Base-by-base conservation (phyloP, 2,329 filamentous ascomycete genomes). In the Xenosphaeropsis pyriputrescens region DNA sequence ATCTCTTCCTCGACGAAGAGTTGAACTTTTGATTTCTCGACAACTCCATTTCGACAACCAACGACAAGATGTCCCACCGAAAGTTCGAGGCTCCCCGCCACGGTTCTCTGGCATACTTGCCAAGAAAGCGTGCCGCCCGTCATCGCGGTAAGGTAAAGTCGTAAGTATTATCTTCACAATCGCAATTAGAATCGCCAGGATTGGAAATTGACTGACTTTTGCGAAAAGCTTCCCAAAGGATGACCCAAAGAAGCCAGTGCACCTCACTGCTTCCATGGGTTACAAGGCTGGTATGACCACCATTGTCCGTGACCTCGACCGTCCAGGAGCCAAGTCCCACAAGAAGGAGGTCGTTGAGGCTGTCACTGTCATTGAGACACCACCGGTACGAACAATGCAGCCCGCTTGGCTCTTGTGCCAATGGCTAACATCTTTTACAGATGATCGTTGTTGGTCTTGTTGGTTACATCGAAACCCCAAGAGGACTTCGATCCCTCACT, bases 211-310 rank as follows among this genome's bases (percentile, higher is more conserved):
- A 32, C 39, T 45, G 42, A 39, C 32, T 39, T 40, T 43, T 45
- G 35, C 38, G 46, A 40, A 55, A 60, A 93, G 85, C 69, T 98
- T 98, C 80, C 91, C 91, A 63, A 96, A 96, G 82, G 91, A 98
- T 84, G 88, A 98, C 76, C 73, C 86, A 61, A 96, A 96, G 84
- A 93, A 96, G 81, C 85, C 88, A 59, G 85, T 95, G 66, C 91
- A 98, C 77, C 79, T 98, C 59, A 98, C 91, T 50, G 91, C 91
- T 60, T 70, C 85, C 60, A 88, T 96, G 80, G 91, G 91, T 65
- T 98, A 98, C 81, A 98, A 98, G 85, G 91, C 91, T 64, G 91
- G 91, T 67, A 98, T 98, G 91, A 95, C 86, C 67, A 98, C 91
- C 59, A 91, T 96, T 68, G 91, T 98, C 65, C 89, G 91, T 70